Conservation (phyloP, 1,284 basidiomycete genomes). For the Pseudozyma flocculosa region DNA sequence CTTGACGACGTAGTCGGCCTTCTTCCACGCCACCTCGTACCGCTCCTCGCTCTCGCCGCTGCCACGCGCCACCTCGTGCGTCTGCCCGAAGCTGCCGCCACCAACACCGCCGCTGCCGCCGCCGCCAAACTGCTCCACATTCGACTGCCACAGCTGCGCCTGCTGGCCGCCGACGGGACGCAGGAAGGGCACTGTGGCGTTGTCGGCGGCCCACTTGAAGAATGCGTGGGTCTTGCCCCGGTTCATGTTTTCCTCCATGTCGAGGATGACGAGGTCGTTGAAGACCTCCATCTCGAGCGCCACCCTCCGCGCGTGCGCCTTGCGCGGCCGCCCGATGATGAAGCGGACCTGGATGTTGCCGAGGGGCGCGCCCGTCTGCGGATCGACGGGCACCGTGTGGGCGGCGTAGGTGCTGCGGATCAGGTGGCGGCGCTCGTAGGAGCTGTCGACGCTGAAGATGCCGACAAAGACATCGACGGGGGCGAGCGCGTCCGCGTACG, state of each 20-base stretch:
- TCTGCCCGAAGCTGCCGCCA: slow-evolving; percentile 31
- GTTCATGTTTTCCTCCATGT: slow-evolving; percentile 88
- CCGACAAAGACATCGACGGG: slow-evolving; percentile 88
- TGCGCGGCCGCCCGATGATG: slow-evolving; percentile 80
- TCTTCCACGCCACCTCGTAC: slow-evolving; percentile 53
- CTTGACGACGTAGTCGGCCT: slow-evolving; percentile 56
- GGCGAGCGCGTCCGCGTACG: slow-evolving; percentile 67
- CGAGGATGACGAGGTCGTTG: slow-evolving; percentile 83
- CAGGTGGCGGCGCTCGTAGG: slow-evolving; percentile 79
- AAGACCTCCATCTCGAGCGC: slow-evolving; percentile 88
- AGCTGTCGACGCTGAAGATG: slow-evolving; percentile 79
- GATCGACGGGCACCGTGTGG: slow-evolving; percentile 62
- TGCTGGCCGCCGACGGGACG: slow-evolving; percentile 31
- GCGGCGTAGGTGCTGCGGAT: slow-evolving; percentile 86
- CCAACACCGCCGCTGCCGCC: too few species aligned
- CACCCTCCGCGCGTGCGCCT: slow-evolving; percentile 75
- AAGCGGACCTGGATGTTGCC: slow-evolving; percentile 85
- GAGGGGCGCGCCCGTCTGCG: slow-evolving; percentile 52
- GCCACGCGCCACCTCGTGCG: slow-evolving; percentile 24
- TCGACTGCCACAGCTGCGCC: background rate
- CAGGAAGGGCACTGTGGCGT: slow-evolving; percentile 80
- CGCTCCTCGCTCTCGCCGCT: slow-evolving; percentile 11
- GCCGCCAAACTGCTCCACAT: background rate
- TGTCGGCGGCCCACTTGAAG: slow-evolving; percentile 83
- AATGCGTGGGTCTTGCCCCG: slow-evolving; percentile 77